Evolutionary conservation across 768 basidiomycete species (phyloP).

Genomic region (Pulveroboletus sp.): DNA sequence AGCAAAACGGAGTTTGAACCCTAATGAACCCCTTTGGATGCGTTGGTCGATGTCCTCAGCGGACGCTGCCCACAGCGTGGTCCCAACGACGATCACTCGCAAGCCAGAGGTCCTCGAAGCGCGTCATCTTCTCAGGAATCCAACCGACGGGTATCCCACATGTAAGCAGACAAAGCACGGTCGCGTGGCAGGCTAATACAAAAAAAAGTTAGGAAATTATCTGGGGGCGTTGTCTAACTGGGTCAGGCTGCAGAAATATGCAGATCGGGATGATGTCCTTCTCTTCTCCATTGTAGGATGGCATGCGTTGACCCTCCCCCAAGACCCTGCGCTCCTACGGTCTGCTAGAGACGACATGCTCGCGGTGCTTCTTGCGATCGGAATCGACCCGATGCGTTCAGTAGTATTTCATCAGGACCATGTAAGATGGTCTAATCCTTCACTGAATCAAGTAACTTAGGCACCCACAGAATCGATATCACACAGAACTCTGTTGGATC

Average conservation of each 20-base stretch:
- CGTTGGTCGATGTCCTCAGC: constrained; percentile 2
- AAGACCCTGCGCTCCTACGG: constrained; percentile 63
- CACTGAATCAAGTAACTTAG: not conserved
- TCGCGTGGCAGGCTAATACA: constrained; percentile 3
- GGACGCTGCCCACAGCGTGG: not conserved
- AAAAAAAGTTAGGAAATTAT: constrained; percentile 80
- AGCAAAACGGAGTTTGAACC: constrained; percentile 32
- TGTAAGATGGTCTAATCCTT: constrained; percentile 38
- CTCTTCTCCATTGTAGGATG: constrained; percentile 89
- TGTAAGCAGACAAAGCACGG: constrained; percentile 40
- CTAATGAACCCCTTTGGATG: constrained; percentile 15
- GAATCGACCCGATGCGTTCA: constrained; percentile 72
- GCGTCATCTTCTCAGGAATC: constrained; percentile 82
- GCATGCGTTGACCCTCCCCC: constrained; percentile 91
- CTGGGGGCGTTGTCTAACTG: constrained; percentile 88
- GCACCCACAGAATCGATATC: constrained; percentile 62
- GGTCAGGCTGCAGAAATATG: constrained; percentile 71
- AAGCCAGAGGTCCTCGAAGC: constrained; percentile 9
- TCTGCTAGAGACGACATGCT: constrained; percentile 71
- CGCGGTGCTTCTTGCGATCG: constrained; percentile 79
- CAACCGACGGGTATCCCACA: constrained; percentile 92
- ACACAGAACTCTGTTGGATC: constrained; percentile 88
- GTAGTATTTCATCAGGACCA: constrained; percentile 87
- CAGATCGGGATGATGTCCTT: constrained; percentile 55
- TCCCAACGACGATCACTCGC: constrained; percentile 7